These are phyloP conservation scores for Sugiyamaella sp. DNA, from an alignment of 1,139 yeast genomes.

Conservation along the genomic window DNA sequence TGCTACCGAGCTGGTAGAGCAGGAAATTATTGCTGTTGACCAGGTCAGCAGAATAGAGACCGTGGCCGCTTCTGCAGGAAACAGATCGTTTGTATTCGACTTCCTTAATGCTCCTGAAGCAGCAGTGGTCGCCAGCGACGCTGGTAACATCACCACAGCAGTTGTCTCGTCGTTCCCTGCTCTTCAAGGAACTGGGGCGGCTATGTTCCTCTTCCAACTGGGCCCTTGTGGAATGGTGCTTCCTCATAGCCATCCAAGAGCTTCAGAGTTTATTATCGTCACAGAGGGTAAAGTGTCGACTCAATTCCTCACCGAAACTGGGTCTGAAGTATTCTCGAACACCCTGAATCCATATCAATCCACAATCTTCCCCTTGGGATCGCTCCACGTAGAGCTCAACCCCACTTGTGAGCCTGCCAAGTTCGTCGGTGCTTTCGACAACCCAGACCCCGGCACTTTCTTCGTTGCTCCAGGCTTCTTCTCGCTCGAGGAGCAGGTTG, in stretches of 20 bases:
- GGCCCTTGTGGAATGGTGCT: constrained; percentile 31
- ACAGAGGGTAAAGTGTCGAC: constrained; percentile 28
- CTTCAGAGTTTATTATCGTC: constrained; percentile 28
- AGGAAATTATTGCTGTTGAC: constrained; percentile 24
- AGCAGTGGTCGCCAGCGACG: constrained; percentile 23
- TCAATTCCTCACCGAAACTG: constrained; percentile 30
- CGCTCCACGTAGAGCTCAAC: constrained; percentile 28
- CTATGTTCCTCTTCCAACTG: constrained; percentile 27
- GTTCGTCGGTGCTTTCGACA: constrained; percentile 28
- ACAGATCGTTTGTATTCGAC: constrained; percentile 27
- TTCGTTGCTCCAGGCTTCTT: constrained; percentile 29
- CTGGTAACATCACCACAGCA: constrained; percentile 27
- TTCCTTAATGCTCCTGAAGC: constrained; percentile 28
- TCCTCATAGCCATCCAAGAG: constrained; percentile 31
- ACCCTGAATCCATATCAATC: constrained; percentile 23
- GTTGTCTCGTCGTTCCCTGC: constrained; percentile 29
- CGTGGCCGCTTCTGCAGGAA: constrained; percentile 26
- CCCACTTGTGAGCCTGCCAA: constrained; percentile 28
- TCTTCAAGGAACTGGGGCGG: constrained; percentile 24
- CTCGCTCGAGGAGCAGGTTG: constrained; percentile 25
- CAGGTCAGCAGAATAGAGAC: constrained; percentile 26
- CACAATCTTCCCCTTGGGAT: constrained; percentile 29
- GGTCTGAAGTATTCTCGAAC: constrained; percentile 26
- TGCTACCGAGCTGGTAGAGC: constrained; percentile 20
- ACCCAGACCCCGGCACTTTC: constrained; percentile 29